Evolutionary conservation across 306 rosid genomes (phyloP), one percentile per base, ranked within the genome.

Genomic region (Hippophae gyantsensis): DNA sequence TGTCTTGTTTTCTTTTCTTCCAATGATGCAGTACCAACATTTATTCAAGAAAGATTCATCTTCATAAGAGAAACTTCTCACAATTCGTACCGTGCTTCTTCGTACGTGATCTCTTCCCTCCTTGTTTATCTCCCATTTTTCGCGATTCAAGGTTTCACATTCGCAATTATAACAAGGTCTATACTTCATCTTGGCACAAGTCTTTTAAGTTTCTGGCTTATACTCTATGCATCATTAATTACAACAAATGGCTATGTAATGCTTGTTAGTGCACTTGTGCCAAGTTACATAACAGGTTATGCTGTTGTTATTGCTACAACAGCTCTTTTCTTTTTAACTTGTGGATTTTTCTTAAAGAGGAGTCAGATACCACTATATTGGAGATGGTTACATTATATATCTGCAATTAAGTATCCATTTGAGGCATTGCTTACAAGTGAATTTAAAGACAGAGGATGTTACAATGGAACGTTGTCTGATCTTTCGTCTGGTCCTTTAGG

Each of bases 261-360:
- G 96, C 92, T 90, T 48, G 92, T 90, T 14, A 87, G 95, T 47
- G 92, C 96, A 3, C 82, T 90, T 32, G 96, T 90, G n/a, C 98
- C 98, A 8, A 87, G 92, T 66, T 85, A 85, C 81, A 83, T 85
- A 54, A 85, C 95, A 27, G 96, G 95, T 13, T 90, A 90, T 61
- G 98, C 96, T 5, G 77, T 90, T 12, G 95, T 87, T 57, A 90
- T 85, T 57, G 97, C 97, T 59, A 87, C 96, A 58, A 87, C 96
- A 14, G 89, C 98, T 40, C 83, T 90, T 43, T 90, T 90, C 89
- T 90, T 90, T 56, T 73, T 90, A 66, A 87, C 87, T 1, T 87
- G 95, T 10, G 98, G 98, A 10, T 90, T 90, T 76, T 83, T 90
- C 81, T 72, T 83, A 59, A 87, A 87, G 66, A 48, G 74, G 62